Base-by-base conservation (phyloP, 805 yeast genomes). In the Wickerhamomyces mucosus region DNA sequence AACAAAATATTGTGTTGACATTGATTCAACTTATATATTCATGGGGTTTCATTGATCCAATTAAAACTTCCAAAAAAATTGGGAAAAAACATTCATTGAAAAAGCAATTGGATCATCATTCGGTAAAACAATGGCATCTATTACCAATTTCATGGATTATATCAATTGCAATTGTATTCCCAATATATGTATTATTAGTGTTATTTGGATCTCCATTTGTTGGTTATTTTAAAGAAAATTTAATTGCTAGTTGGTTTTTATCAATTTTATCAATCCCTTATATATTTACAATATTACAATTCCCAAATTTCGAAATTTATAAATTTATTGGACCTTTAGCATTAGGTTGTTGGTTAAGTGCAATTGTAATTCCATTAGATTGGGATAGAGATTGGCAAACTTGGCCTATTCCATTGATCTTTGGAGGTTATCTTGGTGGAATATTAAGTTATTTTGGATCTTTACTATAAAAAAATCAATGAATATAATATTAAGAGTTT, bases 311-410 rank as follows among this genome's bases (percentile, higher is more conserved):
- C 42, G 55, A 10, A 34, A 50, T 79, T 9, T 7, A 14, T 13
- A 9, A 23, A 11, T 23, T 23, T 15, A 23, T 16, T 13, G 13
- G 13, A 5, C 11, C 15, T 13, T 9, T 23, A 9, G 7, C 15
- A 8, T 9, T 13, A 8, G 95, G 96, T 2, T 75, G 88, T 6
- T 89, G 97, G 97, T 42, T 85, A 1, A 96, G 97, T 12, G 95
- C 89, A 3, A 55, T 83, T 22, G 97, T 95, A 1, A 86, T 92
- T 36, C 96, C 97, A 0, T 64, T 92, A 37, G 98, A 89, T 55
- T 89, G 98, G 98, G 98, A 89, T 53, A 68, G 97, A 46, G 83
- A 80, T 17, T 89, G 98, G 98, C 98, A 89, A 56, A 69, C 65
- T 32, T 89, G 96, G 94, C 98, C 98, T 6, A 72, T 85, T 33